Conservation (phyloP, 768 basidiomycete genomes). For the Nevesoporus exiguus region DNA sequence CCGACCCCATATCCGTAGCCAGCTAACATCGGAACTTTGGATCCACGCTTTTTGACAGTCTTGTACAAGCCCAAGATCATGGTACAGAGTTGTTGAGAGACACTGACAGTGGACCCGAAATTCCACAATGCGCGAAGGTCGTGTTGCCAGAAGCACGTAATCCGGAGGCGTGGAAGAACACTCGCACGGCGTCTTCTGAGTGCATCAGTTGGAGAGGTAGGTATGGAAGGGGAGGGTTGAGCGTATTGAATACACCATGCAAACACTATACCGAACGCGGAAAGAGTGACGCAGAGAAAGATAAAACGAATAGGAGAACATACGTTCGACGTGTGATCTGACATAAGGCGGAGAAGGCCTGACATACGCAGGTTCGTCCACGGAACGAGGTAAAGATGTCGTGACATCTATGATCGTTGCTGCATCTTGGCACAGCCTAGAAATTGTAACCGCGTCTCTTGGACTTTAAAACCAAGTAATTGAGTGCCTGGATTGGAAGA, state of each 20-base stretch:
- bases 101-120: constrained; percentile 57
- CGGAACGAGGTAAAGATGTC: constrained; percentile 88
- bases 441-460: constrained; percentile 91
- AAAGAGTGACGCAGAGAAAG: constrained; percentile 3
- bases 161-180: constrained; percentile 49
- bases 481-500: constrained; percentile 5
- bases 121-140: constrained; percentile 88
- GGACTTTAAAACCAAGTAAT: constrained; percentile 55
- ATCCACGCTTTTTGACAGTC: constrained; percentile 72
- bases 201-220: constrained; percentile 35
- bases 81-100: constrained; percentile 80
- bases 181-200: constrained; percentile 28
- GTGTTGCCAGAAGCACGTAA: constrained; percentile 95
- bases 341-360: constrained; percentile 91
- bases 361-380: constrained; percentile 87
- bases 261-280: constrained; percentile 51
- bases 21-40: constrained; percentile 66
- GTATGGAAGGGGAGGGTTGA: constrained; percentile 35
- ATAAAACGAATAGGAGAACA: constrained; percentile 26
- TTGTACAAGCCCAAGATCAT: constrained; percentile 81
- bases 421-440: constrained; percentile 76
- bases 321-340: constrained; percentile 77
- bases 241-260: constrained; percentile 91
- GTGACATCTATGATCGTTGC: constrained; percentile 86
- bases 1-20: constrained; percentile 82